Conservation (phyloP, 495 filamentous ascomycete genomes). For the Aspergillus avenaceus region DNA sequence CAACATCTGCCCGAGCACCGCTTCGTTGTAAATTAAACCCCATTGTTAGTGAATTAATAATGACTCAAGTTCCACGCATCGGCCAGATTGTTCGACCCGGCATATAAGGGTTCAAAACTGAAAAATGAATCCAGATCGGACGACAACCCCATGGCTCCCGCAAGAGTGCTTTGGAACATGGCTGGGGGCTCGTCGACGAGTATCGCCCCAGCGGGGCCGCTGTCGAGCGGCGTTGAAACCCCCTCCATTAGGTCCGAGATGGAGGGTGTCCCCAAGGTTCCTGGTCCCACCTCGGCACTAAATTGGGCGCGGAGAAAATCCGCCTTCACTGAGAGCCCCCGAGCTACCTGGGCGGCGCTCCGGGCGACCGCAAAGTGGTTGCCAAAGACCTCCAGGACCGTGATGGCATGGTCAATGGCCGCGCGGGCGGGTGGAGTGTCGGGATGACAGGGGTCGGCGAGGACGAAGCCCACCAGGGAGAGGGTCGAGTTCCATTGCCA, state of each 20-base stretch:
- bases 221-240: neutral
- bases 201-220: neutral
- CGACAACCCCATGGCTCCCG: neutral
- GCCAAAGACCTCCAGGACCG: slow-evolving; percentile 43
- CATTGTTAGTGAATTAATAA: too few species aligned
- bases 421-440: slow-evolving; percentile 26
- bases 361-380: slow-evolving; percentile 38
- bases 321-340: slow-evolving; percentile 23
- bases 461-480: slow-evolving; percentile 44
- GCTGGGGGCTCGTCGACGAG: neutral
- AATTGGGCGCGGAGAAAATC: slow-evolving; percentile 14
- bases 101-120: neutral
- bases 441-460: slow-evolving; percentile 34
- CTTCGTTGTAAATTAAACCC: too few species aligned
- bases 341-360: slow-evolving; percentile 38
- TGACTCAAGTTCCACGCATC: neutral
- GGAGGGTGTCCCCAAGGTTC: neutral
- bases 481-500: slow-evolving; percentile 52
- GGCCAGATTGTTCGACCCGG: neutral
- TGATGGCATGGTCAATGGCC: slow-evolving; percentile 34
- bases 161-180: neutral
- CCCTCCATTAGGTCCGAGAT: neutral
- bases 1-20: too few species aligned
- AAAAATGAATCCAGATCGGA: neutral
- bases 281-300: neutral